Evolutionary conservation across 768 basidiomycete species (phyloP), one percentile per base, ranked within the genome.

Genomic region (Tephrocybe rancida): DNA sequence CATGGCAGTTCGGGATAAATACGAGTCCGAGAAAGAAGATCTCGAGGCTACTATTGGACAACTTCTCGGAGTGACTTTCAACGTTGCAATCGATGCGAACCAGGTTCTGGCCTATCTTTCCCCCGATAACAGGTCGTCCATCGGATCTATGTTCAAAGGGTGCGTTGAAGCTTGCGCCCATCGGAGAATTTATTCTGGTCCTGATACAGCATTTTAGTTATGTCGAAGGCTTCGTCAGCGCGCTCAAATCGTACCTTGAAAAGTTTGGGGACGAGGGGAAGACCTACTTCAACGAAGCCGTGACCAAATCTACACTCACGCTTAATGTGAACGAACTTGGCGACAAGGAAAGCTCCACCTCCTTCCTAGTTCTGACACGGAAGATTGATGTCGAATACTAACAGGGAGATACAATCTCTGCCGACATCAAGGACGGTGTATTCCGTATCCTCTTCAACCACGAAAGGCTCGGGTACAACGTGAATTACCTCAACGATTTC

Each of bases 361-460:
- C 30, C 18, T n/a, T 32, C 21, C 19, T 7, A 41, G 5, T 41
- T 41, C 5, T 37, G 35, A 41, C 13, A 32, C 30, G 13, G 30
- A 7, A 13, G 6, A 41, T 22, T 41, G 5, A 41, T 22, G 3
- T 41, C 21, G 10, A 22, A 41, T 22, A 22, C 18, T 21, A 10
- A 18, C 39, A 41, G 39, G 39, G 39, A 41, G 60, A 59, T 19
- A 64, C 64, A 25, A 70, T 77, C 56, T 44, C 56, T 24, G 62
- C 67, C 24, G 73, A 73, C 18, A 64, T 77, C 54, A 68, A 68
- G 49, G 71, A 73, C 19, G 73, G 73, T 10, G 69, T 72, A 14
- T 75, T 70, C 65, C 65, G 67, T 51, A 73, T 77, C 46, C 66
- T 77, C 38, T 74, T 76, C 64, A 48, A 65, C 26, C 59, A 67